Base-by-base conservation (phyloP, 2,329 filamentous ascomycete genomes). In the Colletotrichum cuscutae region DNA sequence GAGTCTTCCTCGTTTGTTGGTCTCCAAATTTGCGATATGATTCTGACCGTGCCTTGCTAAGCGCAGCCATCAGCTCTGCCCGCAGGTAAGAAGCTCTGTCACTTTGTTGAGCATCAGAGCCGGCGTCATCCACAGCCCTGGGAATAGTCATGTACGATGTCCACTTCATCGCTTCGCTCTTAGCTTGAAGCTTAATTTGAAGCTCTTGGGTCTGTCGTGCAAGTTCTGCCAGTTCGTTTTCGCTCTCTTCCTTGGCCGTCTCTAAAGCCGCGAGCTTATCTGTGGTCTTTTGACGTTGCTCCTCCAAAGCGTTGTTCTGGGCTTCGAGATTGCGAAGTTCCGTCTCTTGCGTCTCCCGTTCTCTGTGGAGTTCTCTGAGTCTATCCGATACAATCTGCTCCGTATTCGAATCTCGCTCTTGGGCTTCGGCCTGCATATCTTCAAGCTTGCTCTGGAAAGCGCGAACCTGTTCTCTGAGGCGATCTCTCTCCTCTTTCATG, bases 81-180 rank as follows among this genome's bases (percentile, higher is more conserved):
- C 56, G 66, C 46, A 73, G 49, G 28, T 46, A 49, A 37, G 28
- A 15, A 9, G 65, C 12, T 8, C 26, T 65, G 9, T 35, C 22
- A 12, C n/a, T 19, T n/a, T 49, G 42, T 32, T 49, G 66, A 7
- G 8, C n/a, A 0, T 58, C 61, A 49, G 15, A 52, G 52, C 54
- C 7, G 53, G 49, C 5, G 30, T 52, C 42, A 9, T 24, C 22
- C 15, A 15, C 9, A 2, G 26, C n/a, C 13, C n/a, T 49, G 24
- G 49, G 26, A 13, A 30, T 13, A n/a, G 19, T 53, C 58, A 32
- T 32, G 15, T 65, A 54, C 28, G 56, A 61, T 15, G 12, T 35
- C 71, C 60, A 73, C 22, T 56, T 57, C 4, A 26, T 35, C 4
- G 61, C 26, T 46, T 73, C 71, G 28, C 52, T 35, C 26, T 62